A percentile compares a stretch with the other conserved stretches of the same genome.
Evolutionary conservation across 176 grass and related monocot genomes (phyloP).

Genomic region (Tuctoria greenei): DNA sequence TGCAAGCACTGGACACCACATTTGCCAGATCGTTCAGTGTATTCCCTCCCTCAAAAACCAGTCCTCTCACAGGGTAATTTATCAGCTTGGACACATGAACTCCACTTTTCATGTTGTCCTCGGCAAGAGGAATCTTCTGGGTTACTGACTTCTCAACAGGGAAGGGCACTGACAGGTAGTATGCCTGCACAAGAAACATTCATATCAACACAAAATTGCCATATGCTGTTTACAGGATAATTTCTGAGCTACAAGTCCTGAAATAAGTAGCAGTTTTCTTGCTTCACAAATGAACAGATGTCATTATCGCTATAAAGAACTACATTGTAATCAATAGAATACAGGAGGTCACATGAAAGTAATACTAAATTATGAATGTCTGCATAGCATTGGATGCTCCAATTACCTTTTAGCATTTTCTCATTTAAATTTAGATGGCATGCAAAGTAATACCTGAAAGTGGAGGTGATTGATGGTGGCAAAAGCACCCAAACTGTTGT

Average conservation of each 20-base stretch:
- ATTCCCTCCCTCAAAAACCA: conserved; percentile 79
- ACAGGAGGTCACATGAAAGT: neutral
- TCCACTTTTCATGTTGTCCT: conserved; percentile 45
- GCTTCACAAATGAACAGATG: neutral
- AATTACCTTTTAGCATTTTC: neutral
- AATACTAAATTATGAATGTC: conserved; percentile 1
- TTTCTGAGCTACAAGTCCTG: neutral
- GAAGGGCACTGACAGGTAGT: conserved; percentile 79
- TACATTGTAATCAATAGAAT: too few species aligned
- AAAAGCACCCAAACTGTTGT: conserved; percentile 95
- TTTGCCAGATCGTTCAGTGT: conserved; percentile 62
- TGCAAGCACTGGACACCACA: conserved; percentile 78
- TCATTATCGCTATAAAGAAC: neutral
- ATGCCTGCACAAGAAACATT: conserved; percentile 52
- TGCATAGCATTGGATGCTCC: conserved; percentile 12
- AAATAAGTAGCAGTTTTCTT: conserved; percentile 15
- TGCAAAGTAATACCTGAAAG: conserved; percentile 75
- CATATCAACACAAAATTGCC: neutral
- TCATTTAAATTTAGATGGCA: neutral
- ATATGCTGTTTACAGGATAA: conserved; percentile 3
- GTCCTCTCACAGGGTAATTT: conserved; percentile 89
- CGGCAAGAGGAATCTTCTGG: conserved; percentile 55
- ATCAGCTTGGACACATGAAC: conserved; percentile 77
- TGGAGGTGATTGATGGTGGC: conserved; percentile 95
- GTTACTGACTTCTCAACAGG: conserved; percentile 87